Evolutionary conservation across 495 filamentous ascomycete genomes (phyloP).

Genomic region (Entonaema liquescens): DNA sequence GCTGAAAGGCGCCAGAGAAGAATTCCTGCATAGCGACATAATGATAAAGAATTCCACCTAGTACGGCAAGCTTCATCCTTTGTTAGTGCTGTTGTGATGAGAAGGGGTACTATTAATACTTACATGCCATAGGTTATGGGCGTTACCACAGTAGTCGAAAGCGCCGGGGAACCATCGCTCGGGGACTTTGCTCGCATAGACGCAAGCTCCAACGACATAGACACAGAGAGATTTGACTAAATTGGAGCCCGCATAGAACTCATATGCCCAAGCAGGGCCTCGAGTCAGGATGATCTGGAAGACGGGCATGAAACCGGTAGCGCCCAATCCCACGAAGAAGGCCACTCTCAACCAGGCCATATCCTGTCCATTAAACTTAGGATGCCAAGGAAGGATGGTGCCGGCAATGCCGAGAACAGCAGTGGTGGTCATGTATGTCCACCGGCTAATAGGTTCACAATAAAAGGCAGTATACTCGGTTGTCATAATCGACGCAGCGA

Average conservation of each 20-base stretch:
- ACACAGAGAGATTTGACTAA: constrained; percentile 84
- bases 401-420: constrained; percentile 84
- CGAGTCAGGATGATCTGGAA: constrained; percentile 81
- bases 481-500: constrained; percentile 97
- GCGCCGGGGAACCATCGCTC: constrained; percentile 91
- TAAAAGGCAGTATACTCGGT: constrained; percentile 99
- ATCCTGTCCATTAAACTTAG: constrained; percentile 89
- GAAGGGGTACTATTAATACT: constrained; percentile 22
- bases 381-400: constrained; percentile 95
- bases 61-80: constrained; percentile 65
- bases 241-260: constrained; percentile 82
- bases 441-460: constrained; percentile 88
- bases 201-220: constrained; percentile 81
- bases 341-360: constrained; percentile 91
- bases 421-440: constrained; percentile 85
- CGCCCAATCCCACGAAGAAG: constrained; percentile 87
- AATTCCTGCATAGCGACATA: constrained; percentile 96
- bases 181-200: constrained; percentile 95
- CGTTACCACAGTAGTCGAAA: constrained; percentile 94
- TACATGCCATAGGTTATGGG: constrained; percentile 97
- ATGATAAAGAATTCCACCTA: constrained; percentile 97
- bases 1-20: constrained; percentile 82
- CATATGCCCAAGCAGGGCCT: constrained; percentile 75
- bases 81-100: constrained; percentile 19
- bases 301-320: constrained; percentile 91